Conservation (phyloP, 2,329 filamentous ascomycete genomes). For the Ophiostoma tasmaniense region DNA sequence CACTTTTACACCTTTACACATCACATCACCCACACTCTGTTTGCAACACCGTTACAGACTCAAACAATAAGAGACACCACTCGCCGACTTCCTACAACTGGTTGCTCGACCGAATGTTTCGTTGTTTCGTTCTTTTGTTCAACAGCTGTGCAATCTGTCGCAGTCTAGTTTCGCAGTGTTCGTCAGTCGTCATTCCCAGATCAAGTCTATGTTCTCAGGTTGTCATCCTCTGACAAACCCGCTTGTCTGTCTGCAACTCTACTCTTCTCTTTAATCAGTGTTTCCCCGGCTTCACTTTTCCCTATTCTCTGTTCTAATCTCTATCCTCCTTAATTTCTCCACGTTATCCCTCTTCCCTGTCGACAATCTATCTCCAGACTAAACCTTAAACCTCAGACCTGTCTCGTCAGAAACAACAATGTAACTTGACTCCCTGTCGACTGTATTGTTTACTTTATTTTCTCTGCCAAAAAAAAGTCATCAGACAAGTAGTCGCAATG, state of each 20-base stretch:
- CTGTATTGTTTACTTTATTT: background rate
- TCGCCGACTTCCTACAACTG: background rate
- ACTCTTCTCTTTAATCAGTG: background rate
- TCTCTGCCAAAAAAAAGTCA: background rate
- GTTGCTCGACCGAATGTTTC: too few species aligned
- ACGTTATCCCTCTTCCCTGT: conserved; percentile 1
- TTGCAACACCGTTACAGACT: conserved; percentile 6
- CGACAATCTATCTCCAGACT: background rate
- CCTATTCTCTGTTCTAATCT: background rate
- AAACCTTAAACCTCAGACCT: background rate
- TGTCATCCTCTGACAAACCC: background rate
- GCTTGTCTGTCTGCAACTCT: background rate
- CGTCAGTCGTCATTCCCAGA: background rate
- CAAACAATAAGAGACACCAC: conserved; percentile 1
- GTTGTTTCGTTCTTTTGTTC: too few species aligned
- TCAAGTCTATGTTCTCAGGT: background rate
- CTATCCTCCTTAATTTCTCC: background rate
- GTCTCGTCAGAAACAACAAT: conserved; percentile 16
- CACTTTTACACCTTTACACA: background rate
- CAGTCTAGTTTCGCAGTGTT: background rate
- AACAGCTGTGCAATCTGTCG: background rate
- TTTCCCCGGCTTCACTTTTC: background rate
- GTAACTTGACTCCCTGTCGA: conserved; percentile 5
- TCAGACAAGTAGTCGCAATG: conserved; percentile 26
- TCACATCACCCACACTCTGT: background rate